These are phyloP conservation scores for Lichtheimia hyalospora DNA, from an alignment of 371 early-diverging fungal species.

Conservation along the genomic window DNA sequence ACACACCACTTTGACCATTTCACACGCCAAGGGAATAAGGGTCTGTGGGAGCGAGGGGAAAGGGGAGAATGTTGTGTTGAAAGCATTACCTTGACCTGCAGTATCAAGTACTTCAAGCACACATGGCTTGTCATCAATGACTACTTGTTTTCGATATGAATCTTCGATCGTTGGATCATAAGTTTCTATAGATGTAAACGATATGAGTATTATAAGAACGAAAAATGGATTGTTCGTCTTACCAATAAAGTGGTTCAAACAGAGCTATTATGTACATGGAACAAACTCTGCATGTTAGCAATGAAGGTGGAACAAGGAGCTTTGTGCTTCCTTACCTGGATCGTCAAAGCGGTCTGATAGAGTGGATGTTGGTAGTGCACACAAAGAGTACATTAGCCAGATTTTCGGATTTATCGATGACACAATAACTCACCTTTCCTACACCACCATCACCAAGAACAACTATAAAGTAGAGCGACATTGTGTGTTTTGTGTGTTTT, in stretches of 20 bases:
- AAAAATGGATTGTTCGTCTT: conserved; percentile 6
- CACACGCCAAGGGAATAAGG: conserved; percentile 48
- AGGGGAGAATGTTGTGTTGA: no score
- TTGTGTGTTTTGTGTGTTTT: no score
- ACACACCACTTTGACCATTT: conserved; percentile 91
- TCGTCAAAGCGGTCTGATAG: conserved; percentile 19
- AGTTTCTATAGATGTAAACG: conserved; percentile 50
- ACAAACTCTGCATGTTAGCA: conserved; percentile 1
- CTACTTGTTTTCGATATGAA: conserved; percentile 91
- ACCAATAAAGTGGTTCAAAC: conserved; percentile 73
- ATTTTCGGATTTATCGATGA: no score
- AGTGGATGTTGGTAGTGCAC: neutral
- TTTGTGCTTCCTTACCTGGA: conserved; percentile 12
- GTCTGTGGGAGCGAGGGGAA: no score
- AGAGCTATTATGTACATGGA: conserved; percentile 57
- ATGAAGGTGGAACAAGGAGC: neutral
- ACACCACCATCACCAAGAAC: conserved; percentile 27
- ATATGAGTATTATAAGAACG: no score
- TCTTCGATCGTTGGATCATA: conserved; percentile 98
- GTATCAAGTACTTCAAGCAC: conserved; percentile 94
- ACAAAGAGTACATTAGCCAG: no score
- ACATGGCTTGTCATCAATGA: conserved; percentile 85
- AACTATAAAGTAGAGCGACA: conserved; percentile 16
- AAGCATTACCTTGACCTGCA: conserved; percentile 81
- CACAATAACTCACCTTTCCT: conserved; percentile 13